Conservation (phyloP, 495 filamentous ascomycete species). For the Hypoxylon intermedium region DNA sequence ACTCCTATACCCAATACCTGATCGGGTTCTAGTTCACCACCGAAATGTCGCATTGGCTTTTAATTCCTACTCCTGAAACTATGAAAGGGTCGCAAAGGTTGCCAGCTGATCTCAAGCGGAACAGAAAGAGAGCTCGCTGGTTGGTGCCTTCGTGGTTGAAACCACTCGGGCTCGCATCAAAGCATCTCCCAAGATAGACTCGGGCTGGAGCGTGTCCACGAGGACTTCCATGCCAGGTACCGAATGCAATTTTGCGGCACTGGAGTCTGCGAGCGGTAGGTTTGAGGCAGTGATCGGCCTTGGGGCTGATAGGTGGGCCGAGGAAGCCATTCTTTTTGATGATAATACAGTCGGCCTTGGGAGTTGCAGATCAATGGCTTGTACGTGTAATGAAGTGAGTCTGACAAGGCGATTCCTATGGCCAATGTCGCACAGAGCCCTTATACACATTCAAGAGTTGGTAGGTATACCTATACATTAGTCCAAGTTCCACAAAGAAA, state of each 20-base stretch:
- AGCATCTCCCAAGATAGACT: slow-evolving; percentile 28
- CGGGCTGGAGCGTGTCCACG: slow-evolving; percentile 31
- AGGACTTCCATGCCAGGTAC: slow-evolving; percentile 34
- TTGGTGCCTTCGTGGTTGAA: slow-evolving; percentile 33
- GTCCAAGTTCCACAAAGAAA: slow-evolving; percentile 25
- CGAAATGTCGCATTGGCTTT: slow-evolving; percentile 20
- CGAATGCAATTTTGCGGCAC: slow-evolving; percentile 16
- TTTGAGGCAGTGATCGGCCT: slow-evolving; percentile 38
- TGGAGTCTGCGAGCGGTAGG: slow-evolving; percentile 18
- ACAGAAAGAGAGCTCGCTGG: too few relatives aligned
- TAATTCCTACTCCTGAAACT: too few relatives aligned
- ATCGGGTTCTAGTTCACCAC: slow-evolving; percentile 26
- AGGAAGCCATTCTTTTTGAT: slow-evolving; percentile 25
- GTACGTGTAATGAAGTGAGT: neutral
- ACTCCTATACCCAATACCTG: slow-evolving; percentile 34
- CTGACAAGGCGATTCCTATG: neutral
- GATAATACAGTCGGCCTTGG: neutral
- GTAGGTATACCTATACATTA: neutral
- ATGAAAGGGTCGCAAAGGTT: too few relatives aligned
- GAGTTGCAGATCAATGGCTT: neutral
- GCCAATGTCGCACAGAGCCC: slow-evolving; percentile 5
- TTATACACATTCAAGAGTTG: slow-evolving; percentile 11
- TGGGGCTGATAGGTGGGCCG: slow-evolving; percentile 14
- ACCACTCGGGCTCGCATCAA: slow-evolving; percentile 36
- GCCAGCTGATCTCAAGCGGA: too few relatives aligned